A percentile compares a stretch with the other conserved stretches of the same genome.
Evolutionary conservation across 2,329 filamentous ascomycete species (phyloP).

Genomic region (Stylonectria norvegica): DNA sequence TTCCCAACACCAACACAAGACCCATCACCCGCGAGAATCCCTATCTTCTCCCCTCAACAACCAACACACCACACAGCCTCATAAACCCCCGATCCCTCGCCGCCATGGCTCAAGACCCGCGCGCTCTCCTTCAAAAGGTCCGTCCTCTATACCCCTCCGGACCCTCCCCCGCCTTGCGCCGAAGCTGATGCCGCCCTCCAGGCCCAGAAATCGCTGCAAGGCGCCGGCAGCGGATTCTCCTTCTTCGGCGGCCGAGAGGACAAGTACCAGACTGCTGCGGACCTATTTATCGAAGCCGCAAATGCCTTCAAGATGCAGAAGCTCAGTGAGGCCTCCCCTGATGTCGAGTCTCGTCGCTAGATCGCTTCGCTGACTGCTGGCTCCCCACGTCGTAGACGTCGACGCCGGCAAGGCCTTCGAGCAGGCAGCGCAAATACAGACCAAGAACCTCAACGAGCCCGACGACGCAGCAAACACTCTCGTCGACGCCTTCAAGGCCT

Average conservation of each 20-base stretch:
- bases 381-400: slow-evolving; percentile 53
- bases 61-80: slow-evolving; percentile 10
- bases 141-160: slow-evolving; percentile 5
- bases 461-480: slow-evolving; percentile 88
- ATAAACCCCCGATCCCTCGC: too few relatives aligned
- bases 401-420: slow-evolving; percentile 88
- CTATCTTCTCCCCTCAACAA: slow-evolving; percentile 2
- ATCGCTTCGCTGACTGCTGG: slow-evolving; percentile 5
- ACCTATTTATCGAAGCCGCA: slow-evolving; percentile 81
- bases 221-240: slow-evolving; percentile 77
- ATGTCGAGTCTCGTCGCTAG: background rate
- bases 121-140: slow-evolving; percentile 76
- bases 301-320: slow-evolving; percentile 90
- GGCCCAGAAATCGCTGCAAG: slow-evolving; percentile 80
- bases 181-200: slow-evolving; percentile 36
- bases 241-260: slow-evolving; percentile 85
- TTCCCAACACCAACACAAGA: too few relatives aligned
- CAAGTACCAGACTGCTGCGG: slow-evolving; percentile 85
- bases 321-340: slow-evolving; percentile 59
- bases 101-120: slow-evolving; percentile 71
- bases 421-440: slow-evolving; percentile 77
- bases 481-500: slow-evolving; percentile 92
- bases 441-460: slow-evolving; percentile 77
- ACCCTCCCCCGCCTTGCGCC: slow-evolving; percentile 19
- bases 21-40: slow-evolving; percentile 4